phyloP scores from a whole-genome alignment of 345 rosid genomes.

The Melaleuca alternifolia region DNA sequence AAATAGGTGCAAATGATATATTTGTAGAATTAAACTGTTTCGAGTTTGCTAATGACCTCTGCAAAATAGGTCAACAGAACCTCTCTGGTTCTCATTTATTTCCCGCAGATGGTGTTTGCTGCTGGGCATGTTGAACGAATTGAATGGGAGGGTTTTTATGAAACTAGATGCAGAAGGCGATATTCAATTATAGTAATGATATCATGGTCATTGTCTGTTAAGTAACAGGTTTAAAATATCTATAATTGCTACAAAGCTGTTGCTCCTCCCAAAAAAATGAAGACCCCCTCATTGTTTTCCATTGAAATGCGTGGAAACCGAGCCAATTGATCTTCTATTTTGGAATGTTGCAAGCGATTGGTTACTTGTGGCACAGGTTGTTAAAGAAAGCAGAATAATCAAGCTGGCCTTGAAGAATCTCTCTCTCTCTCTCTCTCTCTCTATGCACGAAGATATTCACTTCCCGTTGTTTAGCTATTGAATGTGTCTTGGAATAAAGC shows the following conservation, averaged over 20 bases:
- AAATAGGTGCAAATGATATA: background rate
- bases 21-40: background rate
- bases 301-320: background rate
- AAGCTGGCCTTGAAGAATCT: background rate
- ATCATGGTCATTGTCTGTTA: background rate
- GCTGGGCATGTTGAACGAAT: background rate
- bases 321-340: background rate
- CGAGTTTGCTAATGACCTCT: background rate
- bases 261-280: background rate
- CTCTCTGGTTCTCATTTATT: background rate
- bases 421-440: background rate
- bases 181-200: background rate
- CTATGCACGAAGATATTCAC: background rate
- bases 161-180: background rate
- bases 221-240: background rate
- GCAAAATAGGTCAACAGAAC: background rate
- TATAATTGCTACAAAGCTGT: background rate
- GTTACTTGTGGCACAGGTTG: background rate
- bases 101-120: background rate
- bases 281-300: background rate
- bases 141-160: background rate
- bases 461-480: background rate
- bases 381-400: background rate
- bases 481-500: background rate
- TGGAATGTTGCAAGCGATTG: background rate